Percentiles rank a stretch among this genome's conserved stretches.
Conservation (phyloP, 805 yeast species). For the Candida fluviatilis region DNA sequence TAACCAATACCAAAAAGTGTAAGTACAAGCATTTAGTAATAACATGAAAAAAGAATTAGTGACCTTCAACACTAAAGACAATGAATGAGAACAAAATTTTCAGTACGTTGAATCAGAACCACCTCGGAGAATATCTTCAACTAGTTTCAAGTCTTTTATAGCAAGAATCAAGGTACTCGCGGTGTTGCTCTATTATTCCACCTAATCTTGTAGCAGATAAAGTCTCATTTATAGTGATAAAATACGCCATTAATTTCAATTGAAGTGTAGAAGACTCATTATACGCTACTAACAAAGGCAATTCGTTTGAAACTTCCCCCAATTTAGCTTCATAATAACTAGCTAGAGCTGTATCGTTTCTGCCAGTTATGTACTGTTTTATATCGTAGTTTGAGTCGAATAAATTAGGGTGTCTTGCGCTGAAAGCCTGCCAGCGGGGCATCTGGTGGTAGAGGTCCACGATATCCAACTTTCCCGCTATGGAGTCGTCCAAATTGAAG, state of each 20-base stretch:
- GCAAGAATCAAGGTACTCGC: constrained; percentile 5
- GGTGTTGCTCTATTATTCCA: constrained; percentile 5
- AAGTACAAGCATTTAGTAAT: too few relatives aligned
- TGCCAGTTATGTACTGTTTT: constrained; percentile 3
- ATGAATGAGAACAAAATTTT: too few relatives aligned
- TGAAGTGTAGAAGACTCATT: constrained; percentile 7
- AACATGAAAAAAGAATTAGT: too few relatives aligned
- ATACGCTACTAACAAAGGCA: constrained; percentile 1
- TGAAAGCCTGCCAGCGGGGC: constrained; percentile 23
- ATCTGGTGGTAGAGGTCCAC: constrained; percentile 17
- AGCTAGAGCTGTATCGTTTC: background rate
- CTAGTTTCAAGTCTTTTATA: constrained; percentile 4
- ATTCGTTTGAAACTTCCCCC: background rate
- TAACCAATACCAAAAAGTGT: too few relatives aligned
- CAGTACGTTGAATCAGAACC: too few relatives aligned
- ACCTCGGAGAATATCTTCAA: too few relatives aligned
- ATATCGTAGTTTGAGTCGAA: constrained; percentile 10
- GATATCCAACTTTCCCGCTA: constrained; percentile 6
- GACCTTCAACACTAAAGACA: too few relatives aligned
- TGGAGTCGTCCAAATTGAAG: constrained; percentile 12
- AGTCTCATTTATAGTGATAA: constrained; percentile 15
- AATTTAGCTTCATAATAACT: background rate
- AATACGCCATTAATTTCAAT: constrained; percentile 15
- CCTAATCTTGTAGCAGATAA: constrained; percentile 18
- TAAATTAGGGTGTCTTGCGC: constrained; percentile 22